phyloP scores from a whole-genome alignment of 352 stramenopile genomes.

The Aphanomyces stellatus region DNA sequence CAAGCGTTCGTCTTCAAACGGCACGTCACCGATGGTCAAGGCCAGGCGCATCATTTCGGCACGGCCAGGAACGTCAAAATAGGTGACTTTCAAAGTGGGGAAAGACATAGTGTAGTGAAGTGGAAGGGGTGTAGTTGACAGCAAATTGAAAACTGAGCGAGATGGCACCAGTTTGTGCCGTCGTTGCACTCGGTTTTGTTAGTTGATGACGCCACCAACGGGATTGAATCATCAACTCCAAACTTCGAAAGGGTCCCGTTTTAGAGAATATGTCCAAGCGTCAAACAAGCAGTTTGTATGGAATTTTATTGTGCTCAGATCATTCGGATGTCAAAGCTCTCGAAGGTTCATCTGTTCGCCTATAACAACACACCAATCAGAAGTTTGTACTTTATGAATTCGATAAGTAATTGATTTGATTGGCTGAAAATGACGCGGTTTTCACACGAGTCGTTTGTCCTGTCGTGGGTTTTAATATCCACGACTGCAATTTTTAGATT shows the following conservation, averaged over 20 bases:
- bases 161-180: not conserved
- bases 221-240: no score
- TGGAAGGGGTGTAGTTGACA: not conserved
- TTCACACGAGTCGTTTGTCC: no score
- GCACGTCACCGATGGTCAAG: constrained; percentile 32
- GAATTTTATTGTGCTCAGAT: no score
- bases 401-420: no score
- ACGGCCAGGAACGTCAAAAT: constrained; percentile 41
- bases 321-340: no score
- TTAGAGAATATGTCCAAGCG: not conserved
- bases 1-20: constrained; percentile 52
- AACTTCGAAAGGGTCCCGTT: not conserved
- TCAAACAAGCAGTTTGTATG: not conserved
- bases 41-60: constrained; percentile 45
- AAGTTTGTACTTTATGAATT: no score
- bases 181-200: not conserved
- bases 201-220: not conserved
- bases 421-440: no score
- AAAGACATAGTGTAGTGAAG: not conserved
- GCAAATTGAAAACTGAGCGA: not conserved
- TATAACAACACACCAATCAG: no score
- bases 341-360: no score
- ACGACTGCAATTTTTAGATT: no score
- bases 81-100: constrained; percentile 37
- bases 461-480: no score